Base-by-base conservation (phyloP, 2,329 filamentous ascomycete genomes). In the Exserohilum rostratum region DNA sequence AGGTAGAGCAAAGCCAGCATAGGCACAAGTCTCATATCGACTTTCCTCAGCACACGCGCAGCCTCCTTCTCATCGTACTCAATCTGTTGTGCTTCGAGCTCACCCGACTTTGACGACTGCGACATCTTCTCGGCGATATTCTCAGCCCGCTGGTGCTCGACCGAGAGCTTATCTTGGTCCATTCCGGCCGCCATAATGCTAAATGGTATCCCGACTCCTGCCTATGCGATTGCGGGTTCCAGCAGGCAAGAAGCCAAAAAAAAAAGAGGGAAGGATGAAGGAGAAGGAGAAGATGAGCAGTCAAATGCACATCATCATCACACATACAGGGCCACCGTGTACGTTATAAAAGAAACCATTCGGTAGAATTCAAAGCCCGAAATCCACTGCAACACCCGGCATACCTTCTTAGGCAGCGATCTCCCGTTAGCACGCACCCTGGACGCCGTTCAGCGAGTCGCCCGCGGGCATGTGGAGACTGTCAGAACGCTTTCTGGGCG, bases 1-100 rank as follows among this genome's bases (percentile, higher is more conserved):
- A 75, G 69, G 42, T 76, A 75, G n/a, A 76, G 58, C 38, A 74
- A 46, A 5, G 67, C 38, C 18, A 73, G 59, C 25, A 72, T 53
- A 1, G 69, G 68, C 9, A 75, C 66, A 6, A 73, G 63, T 9
- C 68, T 58, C 31, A 60, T 63, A 42, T 76, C 74, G 1, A 76
- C 68, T 42, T 74, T 75, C 30, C 65, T 52, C 31, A 77, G 54
- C 13, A 78, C 70, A 5, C 66, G 55, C 7, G 57, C 61, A 2
- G 65, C 66, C 40, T 73, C 70, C 15, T 55, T 59, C 25, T 71
- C 70, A 30, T 67, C 60, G 13, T 65, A 48, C 37, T 68, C 65
- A 11, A 67, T 37, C 33, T 50, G 40, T 20, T 69, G 65, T 2
- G 68, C 63, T 44, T 71, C 71, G 6, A 71, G 35, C 53, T 69